Evolutionary conservation across 2,329 filamentous ascomycete genomes (phyloP).

Genomic region (Clonostachys solani): DNA sequence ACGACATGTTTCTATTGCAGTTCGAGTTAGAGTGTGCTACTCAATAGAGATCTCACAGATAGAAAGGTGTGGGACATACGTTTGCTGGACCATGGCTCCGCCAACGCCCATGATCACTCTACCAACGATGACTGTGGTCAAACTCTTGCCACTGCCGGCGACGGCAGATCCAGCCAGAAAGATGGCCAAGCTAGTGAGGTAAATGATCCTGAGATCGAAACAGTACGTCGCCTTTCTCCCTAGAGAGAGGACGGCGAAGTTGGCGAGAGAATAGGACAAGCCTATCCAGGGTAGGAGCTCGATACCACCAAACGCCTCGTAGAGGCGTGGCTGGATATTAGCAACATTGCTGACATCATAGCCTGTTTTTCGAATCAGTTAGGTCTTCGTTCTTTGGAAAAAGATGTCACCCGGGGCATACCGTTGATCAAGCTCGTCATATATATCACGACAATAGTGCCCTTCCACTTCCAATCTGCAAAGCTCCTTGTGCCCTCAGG

Average conservation of each 20-base stretch:
- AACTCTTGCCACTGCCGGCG: constrained; percentile 18
- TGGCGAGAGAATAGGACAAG: constrained; percentile 25
- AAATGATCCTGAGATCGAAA: constrained; percentile 19
- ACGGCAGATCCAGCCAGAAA: constrained; percentile 19
- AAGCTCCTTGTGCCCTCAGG: too few relatives aligned
- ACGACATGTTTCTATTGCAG: constrained; percentile 5
- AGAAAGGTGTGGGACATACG: constrained; percentile 11
- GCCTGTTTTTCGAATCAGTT: constrained; percentile 13
- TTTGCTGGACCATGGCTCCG: constrained; percentile 20
- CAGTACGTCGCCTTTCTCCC: constrained; percentile 23
- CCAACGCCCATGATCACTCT: constrained; percentile 23
- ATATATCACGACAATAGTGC: constrained; percentile 4
- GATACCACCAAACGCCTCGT: constrained; percentile 38
- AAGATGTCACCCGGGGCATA: background rate
- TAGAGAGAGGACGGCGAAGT: constrained; percentile 24
- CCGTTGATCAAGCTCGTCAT: constrained; percentile 5
- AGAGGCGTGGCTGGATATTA: constrained; percentile 53
- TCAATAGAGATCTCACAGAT: constrained; percentile 5
- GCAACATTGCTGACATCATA: constrained; percentile 41
- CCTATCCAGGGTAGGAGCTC: constrained; percentile 32
- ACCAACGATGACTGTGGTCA: constrained; percentile 21
- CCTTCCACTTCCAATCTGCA: constrained; percentile 5
- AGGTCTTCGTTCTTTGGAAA: background rate
- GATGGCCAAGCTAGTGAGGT: constrained; percentile 15
- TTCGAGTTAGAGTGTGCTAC: constrained; percentile 6